Percentiles rank a stretch among this genome's conserved stretches.
phyloP scores from a whole-genome alignment of 1,284 basidiomycete species.

The Ganoderma resinaceum region DNA sequence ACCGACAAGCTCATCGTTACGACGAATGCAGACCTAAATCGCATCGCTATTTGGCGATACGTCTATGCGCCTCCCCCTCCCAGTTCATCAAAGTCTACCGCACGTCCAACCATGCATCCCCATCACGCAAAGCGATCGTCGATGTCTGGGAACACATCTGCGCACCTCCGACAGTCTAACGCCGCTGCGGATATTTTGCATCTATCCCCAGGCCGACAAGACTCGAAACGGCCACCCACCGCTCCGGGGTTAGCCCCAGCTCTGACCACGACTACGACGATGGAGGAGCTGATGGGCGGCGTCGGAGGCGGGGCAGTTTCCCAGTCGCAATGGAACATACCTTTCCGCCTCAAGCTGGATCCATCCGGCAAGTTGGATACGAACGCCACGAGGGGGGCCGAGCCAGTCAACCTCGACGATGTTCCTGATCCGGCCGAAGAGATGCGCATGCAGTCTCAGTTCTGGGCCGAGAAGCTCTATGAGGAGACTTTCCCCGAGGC shows the following conservation, averaged over 20 bases:
- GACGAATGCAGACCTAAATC: slow-evolving; percentile 55
- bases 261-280: slow-evolving; percentile 55
- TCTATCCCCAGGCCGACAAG: slow-evolving; percentile 27
- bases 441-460: slow-evolving; percentile 69
- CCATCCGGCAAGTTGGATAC: slow-evolving; percentile 46
- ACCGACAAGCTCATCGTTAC: slow-evolving; percentile 63
- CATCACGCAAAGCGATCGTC: slow-evolving; percentile 32
- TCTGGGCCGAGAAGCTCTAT: slow-evolving; percentile 71
- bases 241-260: slow-evolving; percentile 40
- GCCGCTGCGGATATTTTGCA: slow-evolving; percentile 29
- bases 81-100: slow-evolving; percentile 39
- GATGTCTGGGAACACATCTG: slow-evolving; percentile 33
- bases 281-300: slow-evolving; percentile 55
- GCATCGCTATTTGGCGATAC: slow-evolving; percentile 76
- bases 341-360: slow-evolving; percentile 41
- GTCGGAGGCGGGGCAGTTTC: slow-evolving; percentile 25
- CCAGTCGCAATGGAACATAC: slow-evolving; percentile 48
- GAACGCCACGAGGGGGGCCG: slow-evolving; percentile 67
- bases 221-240: slow-evolving; percentile 30
- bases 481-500: slow-evolving; percentile 53
- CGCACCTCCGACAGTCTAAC: slow-evolving; percentile 28
- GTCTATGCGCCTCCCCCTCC: slow-evolving; percentile 60
- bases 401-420: slow-evolving; percentile 49
- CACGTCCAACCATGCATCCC: slow-evolving; percentile 13
- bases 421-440: slow-evolving; percentile 52